A percentile compares a stretch with the other conserved stretches of the same genome.
Conservation (phyloP, 306 rosid species). For the Astragalus glycyphyllos region DNA sequence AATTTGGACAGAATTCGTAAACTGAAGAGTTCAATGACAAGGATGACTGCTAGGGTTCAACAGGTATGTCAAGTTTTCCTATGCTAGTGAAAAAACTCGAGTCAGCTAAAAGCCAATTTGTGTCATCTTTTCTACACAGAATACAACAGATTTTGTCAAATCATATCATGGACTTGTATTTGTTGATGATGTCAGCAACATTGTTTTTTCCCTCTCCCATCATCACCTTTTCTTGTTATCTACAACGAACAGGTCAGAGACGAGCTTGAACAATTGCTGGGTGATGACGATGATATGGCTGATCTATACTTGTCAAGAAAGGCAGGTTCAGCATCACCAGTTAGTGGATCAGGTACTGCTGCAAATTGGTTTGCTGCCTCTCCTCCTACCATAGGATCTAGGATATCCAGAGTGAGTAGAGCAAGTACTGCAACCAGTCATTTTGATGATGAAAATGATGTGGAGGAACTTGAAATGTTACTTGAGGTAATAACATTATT, state of each 20-base stretch:
- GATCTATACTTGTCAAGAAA: constrained; percentile 95
- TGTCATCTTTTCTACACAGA: constrained; percentile 8
- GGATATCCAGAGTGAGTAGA: constrained; percentile 85
- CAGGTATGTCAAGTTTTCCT: constrained; percentile 59
- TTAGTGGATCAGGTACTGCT: constrained; percentile 69
- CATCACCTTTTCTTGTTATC: constrained; percentile 49
- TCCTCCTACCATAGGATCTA: constrained; percentile 83
- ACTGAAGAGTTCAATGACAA: constrained; percentile 95
- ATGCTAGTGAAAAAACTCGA: constrained; percentile 11
- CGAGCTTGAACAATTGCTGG: constrained; percentile 92
- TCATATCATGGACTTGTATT: constrained; percentile 9
- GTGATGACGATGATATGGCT: constrained; percentile 97
- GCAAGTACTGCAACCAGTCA: constrained; percentile 74
- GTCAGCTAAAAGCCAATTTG: constrained; percentile 2
- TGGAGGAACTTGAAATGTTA: constrained; percentile 83
- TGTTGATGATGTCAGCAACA: neutral
- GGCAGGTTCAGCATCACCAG: constrained; percentile 70
- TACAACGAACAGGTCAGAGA: constrained; percentile 66
- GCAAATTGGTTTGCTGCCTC: constrained; percentile 68
- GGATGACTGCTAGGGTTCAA: constrained; percentile 97
- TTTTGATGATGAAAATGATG: constrained; percentile 66
- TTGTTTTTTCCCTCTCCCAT: constrained; percentile 38
- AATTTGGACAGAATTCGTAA: constrained; percentile 97
- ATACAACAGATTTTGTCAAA: neutral
- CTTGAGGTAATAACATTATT: constrained; percentile 69